phyloP scores from a whole-genome alignment of 2,329 filamentous ascomycete genomes.

The Penicillium griseofulvum region DNA sequence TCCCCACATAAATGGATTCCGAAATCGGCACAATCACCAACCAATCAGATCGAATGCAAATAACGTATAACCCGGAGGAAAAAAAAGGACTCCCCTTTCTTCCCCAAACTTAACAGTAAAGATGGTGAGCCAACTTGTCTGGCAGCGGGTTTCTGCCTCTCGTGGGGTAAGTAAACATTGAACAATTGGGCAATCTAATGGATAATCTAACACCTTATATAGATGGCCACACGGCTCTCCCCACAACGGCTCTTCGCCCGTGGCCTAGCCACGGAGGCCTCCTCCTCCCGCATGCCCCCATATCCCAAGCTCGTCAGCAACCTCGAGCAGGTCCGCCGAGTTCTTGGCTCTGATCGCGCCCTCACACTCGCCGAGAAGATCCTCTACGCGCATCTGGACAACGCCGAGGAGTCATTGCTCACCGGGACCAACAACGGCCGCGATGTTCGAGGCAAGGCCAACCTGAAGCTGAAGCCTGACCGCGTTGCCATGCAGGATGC shows the following conservation, averaged over 20 bases:
- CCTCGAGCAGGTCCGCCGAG: conserved; percentile 69
- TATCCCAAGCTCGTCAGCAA: conserved; percentile 79
- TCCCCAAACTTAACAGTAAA: conserved; percentile 16
- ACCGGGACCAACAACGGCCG: conserved; percentile 78
- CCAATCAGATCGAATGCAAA: conserved; percentile 23
- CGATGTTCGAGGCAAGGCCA: conserved; percentile 80
- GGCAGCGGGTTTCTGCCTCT: conserved; percentile 38
- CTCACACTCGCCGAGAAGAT: conserved; percentile 97
- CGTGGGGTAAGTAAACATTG: conserved; percentile 34
- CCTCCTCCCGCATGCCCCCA: conserved; percentile 64
- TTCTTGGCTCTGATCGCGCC: conserved; percentile 62
- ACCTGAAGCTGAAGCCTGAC: conserved; percentile 95
- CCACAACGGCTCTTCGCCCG: conserved; percentile 31
- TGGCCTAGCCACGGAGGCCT: conserved; percentile 39
- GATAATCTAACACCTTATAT: conserved; percentile 13
- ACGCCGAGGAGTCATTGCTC: conserved; percentile 82
- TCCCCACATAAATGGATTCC: conserved; percentile 13
- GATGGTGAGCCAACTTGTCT: conserved; percentile 43
- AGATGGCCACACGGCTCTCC: conserved; percentile 37
- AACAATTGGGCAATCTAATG: conserved; percentile 1
- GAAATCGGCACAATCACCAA: conserved; percentile 19
- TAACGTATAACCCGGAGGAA: conserved; percentile 19
- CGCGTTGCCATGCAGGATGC: conserved; percentile 99
- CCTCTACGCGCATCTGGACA: conserved; percentile 90
- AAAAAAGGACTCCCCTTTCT: conserved; percentile 18